These are phyloP conservation scores for Mycosphaerella sp. DNA, from an alignment of 2,329 filamentous ascomycete species.

Conservation along the genomic window DNA sequence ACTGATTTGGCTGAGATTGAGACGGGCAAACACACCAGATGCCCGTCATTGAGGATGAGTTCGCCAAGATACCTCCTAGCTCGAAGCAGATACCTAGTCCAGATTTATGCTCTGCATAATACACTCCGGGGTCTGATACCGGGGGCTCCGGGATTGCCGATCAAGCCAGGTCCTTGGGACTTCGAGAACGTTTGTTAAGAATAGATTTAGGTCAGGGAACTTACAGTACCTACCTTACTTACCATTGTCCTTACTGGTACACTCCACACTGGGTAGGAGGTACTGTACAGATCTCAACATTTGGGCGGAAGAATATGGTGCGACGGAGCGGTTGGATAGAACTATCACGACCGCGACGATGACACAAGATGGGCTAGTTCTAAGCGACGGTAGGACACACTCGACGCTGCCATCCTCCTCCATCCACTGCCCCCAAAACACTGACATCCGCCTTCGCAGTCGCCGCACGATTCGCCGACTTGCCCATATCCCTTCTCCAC, in stretches of 20 bases:
- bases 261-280: no score
- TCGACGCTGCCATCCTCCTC: no score
- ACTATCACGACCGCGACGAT: slow-evolving; percentile 6
- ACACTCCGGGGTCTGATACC: no score
- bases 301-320: slow-evolving; percentile 1
- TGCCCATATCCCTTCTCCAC: slow-evolving; percentile 41
- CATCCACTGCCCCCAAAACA: neutral
- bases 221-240: neutral
- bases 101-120: no score
- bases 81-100: no score
- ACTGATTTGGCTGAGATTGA: no score
- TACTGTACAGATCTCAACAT: neutral
- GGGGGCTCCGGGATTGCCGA: neutral
- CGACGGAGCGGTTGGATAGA: neutral
- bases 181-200: neutral
- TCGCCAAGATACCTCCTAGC: no score
- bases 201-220: neutral
- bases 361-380: slow-evolving; percentile 12
- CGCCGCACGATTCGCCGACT: slow-evolving; percentile 31
- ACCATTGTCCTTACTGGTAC: neutral
- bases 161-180: neutral
- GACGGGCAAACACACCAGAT: no score
- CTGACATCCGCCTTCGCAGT: slow-evolving; percentile 16
- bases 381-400: slow-evolving; percentile 10
- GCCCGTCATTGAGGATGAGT: no score